Conservation (phyloP, 2,329 filamentous ascomycete genomes). For the Huntiella savannae region DNA sequence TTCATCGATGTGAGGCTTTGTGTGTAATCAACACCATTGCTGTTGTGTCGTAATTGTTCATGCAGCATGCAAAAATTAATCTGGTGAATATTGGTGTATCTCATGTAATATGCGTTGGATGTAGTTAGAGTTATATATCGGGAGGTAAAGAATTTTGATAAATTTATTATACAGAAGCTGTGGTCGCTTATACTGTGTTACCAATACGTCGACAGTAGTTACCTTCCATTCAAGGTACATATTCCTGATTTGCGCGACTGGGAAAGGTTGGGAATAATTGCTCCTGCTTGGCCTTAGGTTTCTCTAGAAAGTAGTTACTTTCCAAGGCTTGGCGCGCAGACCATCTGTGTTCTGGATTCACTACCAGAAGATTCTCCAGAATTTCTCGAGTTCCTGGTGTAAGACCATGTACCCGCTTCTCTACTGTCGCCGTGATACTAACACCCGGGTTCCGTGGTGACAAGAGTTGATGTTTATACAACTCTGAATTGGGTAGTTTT, state of each 20-base stretch:
- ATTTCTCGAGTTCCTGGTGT: conserved; percentile 56
- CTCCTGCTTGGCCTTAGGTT: conserved; percentile 74
- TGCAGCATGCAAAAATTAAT: too few relatives aligned
- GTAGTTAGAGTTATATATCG: too few relatives aligned
- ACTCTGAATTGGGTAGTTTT: conserved; percentile 65
- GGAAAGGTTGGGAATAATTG: conserved; percentile 95
- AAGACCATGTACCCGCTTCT: conserved; percentile 63
- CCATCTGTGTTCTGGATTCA: conserved; percentile 57
- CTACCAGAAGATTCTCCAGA: conserved; percentile 47
- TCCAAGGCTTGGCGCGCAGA: conserved; percentile 53
- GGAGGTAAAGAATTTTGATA: too few relatives aligned
- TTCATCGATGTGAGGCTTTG: too few relatives aligned
- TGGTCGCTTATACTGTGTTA: too few relatives aligned
- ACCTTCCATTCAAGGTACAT: conserved; percentile 17
- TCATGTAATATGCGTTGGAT: too few relatives aligned
- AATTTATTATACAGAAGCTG: not conserved
- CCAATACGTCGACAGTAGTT: too few relatives aligned
- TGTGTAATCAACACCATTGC: too few relatives aligned
- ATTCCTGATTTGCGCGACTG: conserved; percentile 83
- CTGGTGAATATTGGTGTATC: too few relatives aligned
- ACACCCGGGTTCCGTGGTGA: conserved; percentile 19
- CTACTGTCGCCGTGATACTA: conserved; percentile 32
- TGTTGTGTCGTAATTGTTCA: too few relatives aligned
- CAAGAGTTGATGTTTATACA: conserved; percentile 29
- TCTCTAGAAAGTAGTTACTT: conserved; percentile 73